Evolutionary conservation across 257 asterid species (phyloP).

Genomic region (Nicotiana attenuata): DNA sequence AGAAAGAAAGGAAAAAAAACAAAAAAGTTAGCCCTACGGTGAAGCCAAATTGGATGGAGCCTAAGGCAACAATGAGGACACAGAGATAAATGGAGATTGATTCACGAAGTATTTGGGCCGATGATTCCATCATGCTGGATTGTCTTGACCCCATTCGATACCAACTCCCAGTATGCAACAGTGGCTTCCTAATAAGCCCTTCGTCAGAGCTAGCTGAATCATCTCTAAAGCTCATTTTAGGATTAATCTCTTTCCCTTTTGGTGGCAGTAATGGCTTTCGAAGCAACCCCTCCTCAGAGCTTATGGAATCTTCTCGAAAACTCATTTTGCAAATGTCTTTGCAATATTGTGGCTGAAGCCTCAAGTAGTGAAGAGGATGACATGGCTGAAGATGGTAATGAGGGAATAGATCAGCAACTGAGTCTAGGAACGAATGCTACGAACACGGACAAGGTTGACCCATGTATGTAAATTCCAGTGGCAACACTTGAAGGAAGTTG

Average conservation of each 20-base stretch:
- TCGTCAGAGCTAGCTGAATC: constrained; percentile 34
- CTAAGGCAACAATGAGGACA: constrained; percentile 66
- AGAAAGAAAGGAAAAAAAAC: too few species aligned
- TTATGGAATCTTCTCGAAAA: background rate
- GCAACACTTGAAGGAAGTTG: background rate
- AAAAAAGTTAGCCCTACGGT: constrained; percentile 25
- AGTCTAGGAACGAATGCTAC: background rate
- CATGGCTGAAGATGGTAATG: background rate
- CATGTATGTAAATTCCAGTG: background rate
- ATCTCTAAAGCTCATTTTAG: background rate
- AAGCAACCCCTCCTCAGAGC: background rate
- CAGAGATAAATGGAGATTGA: constrained; percentile 68
- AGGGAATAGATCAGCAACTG: background rate
- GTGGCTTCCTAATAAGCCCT: constrained; percentile 68
- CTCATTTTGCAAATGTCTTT: background rate
- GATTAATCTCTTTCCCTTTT: background rate
- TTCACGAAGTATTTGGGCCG: constrained; percentile 43
- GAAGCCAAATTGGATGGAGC: constrained; percentile 81
- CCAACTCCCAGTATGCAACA: constrained; percentile 82
- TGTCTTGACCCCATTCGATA: constrained; percentile 61
- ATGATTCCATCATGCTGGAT: constrained; percentile 56
- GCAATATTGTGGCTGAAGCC: background rate
- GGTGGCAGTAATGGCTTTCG: background rate
- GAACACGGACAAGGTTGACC: background rate
- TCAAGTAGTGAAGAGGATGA: background rate